These are phyloP conservation scores for Perkinsus marinus DNA, from an alignment of 169 alveolate genomes.

Conservation along the genomic window DNA sequence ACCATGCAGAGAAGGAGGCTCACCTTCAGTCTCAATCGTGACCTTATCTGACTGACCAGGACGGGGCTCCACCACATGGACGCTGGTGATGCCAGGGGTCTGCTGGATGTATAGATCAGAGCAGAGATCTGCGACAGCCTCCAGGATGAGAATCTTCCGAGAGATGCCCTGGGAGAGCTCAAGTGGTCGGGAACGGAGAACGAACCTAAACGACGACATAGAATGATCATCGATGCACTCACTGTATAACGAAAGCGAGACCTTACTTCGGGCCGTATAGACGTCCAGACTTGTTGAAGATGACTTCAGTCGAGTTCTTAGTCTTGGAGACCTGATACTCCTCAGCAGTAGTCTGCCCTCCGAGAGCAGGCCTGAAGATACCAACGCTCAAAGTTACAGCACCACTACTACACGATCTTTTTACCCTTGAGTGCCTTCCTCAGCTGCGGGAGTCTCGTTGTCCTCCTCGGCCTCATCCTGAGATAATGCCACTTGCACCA, in stretches of 20 bases:
- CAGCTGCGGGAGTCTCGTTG: constrained; percentile 9
- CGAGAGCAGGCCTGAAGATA: not conserved
- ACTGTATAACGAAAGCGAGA: no score
- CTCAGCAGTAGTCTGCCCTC: not conserved
- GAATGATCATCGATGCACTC: no score
- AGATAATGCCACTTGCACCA: constrained; percentile 9
- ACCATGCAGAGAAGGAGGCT: not conserved
- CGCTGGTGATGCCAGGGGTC: constrained; percentile 20
- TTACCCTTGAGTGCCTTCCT: constrained; percentile 6
- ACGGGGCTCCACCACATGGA: constrained; percentile 22
- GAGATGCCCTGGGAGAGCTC: not conserved
- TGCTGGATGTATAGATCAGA: constrained; percentile 3
- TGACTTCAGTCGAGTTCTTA: not conserved
- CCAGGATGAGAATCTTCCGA: not conserved
- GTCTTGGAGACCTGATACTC: not conserved
- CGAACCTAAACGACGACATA: not conserved
- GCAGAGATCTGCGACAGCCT: not conserved
- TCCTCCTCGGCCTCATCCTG: constrained; percentile 25
- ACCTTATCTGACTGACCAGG: constrained; percentile 9
- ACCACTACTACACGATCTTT: constrained; percentile 10
- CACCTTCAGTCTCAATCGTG: constrained; percentile 53
- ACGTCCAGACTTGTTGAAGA: not conserved
- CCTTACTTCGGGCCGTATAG: not conserved
- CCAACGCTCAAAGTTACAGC: no score
- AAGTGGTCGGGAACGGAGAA: not conserved